phyloP scores from a whole-genome alignment of 352 stramenopile species.

The Hyaloperonospora brassicae region DNA sequence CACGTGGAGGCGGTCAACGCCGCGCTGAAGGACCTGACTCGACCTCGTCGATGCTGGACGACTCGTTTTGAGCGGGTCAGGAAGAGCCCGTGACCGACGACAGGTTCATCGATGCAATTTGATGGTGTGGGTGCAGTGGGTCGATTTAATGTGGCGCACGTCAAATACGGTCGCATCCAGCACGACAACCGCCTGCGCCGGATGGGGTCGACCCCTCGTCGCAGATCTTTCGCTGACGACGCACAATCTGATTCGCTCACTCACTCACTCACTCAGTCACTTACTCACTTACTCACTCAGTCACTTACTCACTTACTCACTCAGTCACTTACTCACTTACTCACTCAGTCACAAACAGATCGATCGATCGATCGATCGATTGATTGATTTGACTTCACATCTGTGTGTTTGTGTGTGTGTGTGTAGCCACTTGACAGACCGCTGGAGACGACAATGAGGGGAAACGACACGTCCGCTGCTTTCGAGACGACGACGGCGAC shows the following conservation, averaged over 20 bases:
- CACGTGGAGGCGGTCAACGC: constrained; percentile 6
- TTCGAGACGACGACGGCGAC: constrained; percentile 15
- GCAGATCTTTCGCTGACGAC: neutral
- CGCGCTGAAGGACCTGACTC: constrained; percentile 6
- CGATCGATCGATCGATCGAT: no score
- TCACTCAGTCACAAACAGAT: no score
- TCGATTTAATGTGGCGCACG: constrained; percentile 1
- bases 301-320: no score
- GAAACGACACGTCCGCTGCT: constrained; percentile 5
- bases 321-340: no score
- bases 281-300: neutral
- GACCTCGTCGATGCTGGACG: neutral
- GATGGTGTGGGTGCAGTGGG: no score
- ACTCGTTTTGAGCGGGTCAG: no score
- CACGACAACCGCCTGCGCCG: no score
- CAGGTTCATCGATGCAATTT: no score
- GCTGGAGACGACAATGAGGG: neutral
- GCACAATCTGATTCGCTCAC: neutral
- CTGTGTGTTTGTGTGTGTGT: no score
- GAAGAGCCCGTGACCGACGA: no score
- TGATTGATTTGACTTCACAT: no score
- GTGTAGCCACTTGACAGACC: no score
- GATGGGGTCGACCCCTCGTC: constrained; percentile 6
- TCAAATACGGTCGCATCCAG: neutral
- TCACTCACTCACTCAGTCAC: neutral